Conservation (phyloP, 768 basidiomycete genomes). For the Lactarius psammicola region DNA sequence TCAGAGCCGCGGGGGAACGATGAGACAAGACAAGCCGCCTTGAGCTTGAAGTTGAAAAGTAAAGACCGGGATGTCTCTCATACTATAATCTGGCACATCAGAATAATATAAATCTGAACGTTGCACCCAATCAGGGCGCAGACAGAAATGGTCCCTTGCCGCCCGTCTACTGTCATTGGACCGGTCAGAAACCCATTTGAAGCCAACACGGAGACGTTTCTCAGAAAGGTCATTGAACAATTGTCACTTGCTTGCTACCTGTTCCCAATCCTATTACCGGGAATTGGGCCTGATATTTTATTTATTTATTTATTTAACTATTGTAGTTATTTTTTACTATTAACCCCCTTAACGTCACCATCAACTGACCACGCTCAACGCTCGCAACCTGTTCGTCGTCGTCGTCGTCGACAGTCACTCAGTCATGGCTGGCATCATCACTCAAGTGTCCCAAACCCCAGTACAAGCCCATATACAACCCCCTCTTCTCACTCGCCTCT, state of each 20-base stretch:
- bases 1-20: slow-evolving; percentile 23
- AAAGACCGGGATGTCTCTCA: slow-evolving; percentile 16
- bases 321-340: not conserved
- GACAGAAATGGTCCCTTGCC: slow-evolving; percentile 26
- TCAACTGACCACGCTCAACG: not conserved
- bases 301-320: not conserved
- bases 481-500: slow-evolving; percentile 82
- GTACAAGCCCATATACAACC: slow-evolving; percentile 74
- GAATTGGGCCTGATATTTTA: slow-evolving; percentile 14
- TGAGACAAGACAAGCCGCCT: slow-evolving; percentile 15
- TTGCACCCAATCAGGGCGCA: slow-evolving; percentile 23
- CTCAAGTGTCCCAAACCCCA: slow-evolving; percentile 58
- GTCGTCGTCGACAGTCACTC: slow-evolving; percentile 12
- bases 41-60: slow-evolving; percentile 15
- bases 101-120: slow-evolving; percentile 25
- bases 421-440: slow-evolving; percentile 45
- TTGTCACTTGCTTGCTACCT: slow-evolving; percentile 17
- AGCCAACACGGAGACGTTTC: slow-evolving; percentile 22
- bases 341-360: not conserved
- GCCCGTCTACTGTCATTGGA: slow-evolving; percentile 25
- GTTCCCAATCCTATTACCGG: not conserved
- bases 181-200: slow-evolving; percentile 25
- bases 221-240: slow-evolving; percentile 21
- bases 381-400: not conserved
- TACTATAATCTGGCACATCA: slow-evolving; percentile 21